These are phyloP conservation scores for Marasmius sp. DNA, from an alignment of 1,284 basidiomycete genomes.

Conservation along the genomic window DNA sequence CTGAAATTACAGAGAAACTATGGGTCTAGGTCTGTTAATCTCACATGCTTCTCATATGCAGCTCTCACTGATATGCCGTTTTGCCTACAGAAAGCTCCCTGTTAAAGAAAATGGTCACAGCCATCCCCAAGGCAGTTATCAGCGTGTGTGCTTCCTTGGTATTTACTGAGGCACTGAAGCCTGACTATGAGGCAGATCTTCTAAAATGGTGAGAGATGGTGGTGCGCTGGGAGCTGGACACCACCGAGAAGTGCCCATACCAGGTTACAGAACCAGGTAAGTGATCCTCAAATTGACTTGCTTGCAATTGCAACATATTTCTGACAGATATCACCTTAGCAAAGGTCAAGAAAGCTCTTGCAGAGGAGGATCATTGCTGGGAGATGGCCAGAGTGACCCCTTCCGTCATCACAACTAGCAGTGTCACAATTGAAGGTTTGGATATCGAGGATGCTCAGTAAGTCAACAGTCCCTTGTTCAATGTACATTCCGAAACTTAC, in stretches of 20 bases:
- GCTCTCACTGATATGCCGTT: background rate
- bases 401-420: background rate
- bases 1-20: conserved; percentile 1
- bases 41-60: conserved; percentile 3
- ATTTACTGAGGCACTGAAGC: background rate
- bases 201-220: background rate
- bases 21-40: background rate
- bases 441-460: background rate
- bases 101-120: background rate
- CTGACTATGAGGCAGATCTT: background rate
- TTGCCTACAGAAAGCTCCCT: background rate
- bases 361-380: background rate
- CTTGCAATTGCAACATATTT: background rate
- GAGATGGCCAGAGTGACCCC: background rate
- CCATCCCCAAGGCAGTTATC: background rate
- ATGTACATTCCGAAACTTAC: background rate
- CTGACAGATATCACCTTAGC: background rate
- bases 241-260: background rate
- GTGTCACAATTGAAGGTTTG: background rate
- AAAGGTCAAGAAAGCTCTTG: background rate
- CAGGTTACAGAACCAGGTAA: background rate
- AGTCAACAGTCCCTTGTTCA: background rate
- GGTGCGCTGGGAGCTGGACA: background rate
- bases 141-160: background rate
- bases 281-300: no score